Evolutionary conservation across 768 basidiomycete genomes (phyloP), one percentile per base, ranked within the genome.

Genomic region (Phaeotremella skinneri): DNA sequence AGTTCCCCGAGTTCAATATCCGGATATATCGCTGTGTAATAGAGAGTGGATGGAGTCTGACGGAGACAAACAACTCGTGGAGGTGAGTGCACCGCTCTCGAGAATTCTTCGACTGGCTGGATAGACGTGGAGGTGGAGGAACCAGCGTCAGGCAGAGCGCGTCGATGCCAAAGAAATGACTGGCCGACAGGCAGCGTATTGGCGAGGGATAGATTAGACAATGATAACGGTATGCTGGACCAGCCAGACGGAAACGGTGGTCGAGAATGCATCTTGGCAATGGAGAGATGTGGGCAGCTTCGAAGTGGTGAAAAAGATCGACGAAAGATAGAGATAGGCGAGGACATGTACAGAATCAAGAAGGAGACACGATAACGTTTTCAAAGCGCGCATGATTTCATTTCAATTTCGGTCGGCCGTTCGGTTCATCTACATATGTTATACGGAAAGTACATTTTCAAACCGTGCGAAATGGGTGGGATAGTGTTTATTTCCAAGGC

Each of bases 181-280:
- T 77, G 76, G 2, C 76, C 76, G 43, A 77, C 72, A 2, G 76
- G 76, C 2, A 77, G 56, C 2, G 72, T 73, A 49, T 76, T 75
- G 27, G 67, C 60, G 0, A 76, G 64, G 11, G 62, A 68, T 27
- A 76, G 64, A 31, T 77, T 73, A 17, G 51, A 59, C 13, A 58
- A 68, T 0, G 56, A 37, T 14, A 72, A 45, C 9, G 63, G 52
- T 16, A 74, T 61, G 4, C 34, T 45, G 6, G 51, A 52, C 76
- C 76, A 77, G 11, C 59, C 63, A 11, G 62, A 53, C 4, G 75
- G 75, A 49, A 74, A 74, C 3, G 66, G 57, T 2, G 72, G 70
- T 29, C 69, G 21, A 9, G 55, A 55, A 9, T 9, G 11, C 37
- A 39, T 39, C 37, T 39, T 39, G n/a, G 11, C n/a, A 39, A 9